phyloP scores from a whole-genome alignment of 108 stramenopile species.

The Skeletonema grethae region DNA sequence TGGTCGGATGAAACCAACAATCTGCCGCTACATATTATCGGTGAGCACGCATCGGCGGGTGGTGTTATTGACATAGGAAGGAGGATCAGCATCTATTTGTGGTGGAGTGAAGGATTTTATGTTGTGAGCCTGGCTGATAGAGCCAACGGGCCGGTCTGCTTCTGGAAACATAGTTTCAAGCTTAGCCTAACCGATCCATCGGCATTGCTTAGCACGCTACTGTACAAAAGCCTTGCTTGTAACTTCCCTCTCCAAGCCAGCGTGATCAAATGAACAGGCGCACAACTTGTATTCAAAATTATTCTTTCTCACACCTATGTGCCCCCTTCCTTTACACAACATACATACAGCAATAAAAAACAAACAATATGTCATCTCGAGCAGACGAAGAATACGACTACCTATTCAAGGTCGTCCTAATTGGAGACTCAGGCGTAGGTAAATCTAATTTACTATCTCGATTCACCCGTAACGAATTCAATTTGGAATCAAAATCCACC shows the following conservation, averaged over 20 bases:
- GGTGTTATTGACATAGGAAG: not conserved
- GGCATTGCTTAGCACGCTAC: not conserved
- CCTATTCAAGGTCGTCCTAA: conserved; percentile 93
- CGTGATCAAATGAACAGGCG: not conserved
- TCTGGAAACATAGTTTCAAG: not conserved
- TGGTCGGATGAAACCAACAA: too few relatives aligned
- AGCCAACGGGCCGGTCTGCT: not conserved
- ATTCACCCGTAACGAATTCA: conserved; percentile 99
- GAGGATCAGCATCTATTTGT: not conserved
- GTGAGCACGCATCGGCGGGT: not conserved
- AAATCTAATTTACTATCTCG: conserved; percentile 98
- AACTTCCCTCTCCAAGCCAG: too few relatives aligned
- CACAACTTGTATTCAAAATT: not conserved
- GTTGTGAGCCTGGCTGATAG: not conserved
- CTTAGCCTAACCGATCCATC: not conserved
- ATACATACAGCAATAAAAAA: not conserved
- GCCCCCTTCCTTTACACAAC: not conserved
- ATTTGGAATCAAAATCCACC: conserved; percentile 96
- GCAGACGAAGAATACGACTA: conserved; percentile 98
- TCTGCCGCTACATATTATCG: not conserved
- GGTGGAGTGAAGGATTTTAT: not conserved
- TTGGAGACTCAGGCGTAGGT: conserved; percentile 90
- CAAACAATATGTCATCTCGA: conserved; percentile 58
- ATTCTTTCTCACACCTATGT: not conserved
- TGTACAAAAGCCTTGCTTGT: not conserved